Evolutionary conservation across 2,329 filamentous ascomycete species (phyloP).

Genomic region (Clarireedia monteithiana): DNA sequence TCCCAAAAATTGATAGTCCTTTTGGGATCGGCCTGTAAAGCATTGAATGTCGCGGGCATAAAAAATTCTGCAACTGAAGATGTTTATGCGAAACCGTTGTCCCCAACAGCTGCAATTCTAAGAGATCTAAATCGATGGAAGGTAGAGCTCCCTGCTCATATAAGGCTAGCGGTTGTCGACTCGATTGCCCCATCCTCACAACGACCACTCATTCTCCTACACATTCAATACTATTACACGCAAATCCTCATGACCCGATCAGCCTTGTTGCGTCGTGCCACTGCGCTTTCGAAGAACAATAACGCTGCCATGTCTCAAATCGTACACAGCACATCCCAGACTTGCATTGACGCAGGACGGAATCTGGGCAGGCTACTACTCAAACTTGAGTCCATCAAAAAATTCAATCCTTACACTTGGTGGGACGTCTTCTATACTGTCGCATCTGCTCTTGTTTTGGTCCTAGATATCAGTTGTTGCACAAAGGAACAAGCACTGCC

Average conservation of each 20-base stretch:
- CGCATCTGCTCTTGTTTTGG: neutral
- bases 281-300: neutral
- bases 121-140: conserved; percentile 34
- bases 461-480: neutral
- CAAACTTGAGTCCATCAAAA: neutral
- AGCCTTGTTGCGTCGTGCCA: neutral
- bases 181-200: neutral
- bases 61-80: conserved; percentile 23
- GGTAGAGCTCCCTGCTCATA: conserved; percentile 31
- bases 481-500: neutral
- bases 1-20: conserved; percentile 31
- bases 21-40: conserved; percentile 32
- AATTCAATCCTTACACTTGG: neutral
- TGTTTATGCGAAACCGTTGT: conserved; percentile 31
- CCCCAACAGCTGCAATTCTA: conserved; percentile 32
- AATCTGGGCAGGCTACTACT: neutral
- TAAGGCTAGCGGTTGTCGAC: conserved; percentile 12
- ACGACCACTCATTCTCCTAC: neutral
- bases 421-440: neutral
- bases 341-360: neutral
- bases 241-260: neutral
- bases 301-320: neutral
- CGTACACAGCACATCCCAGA: neutral
- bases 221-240: neutral
- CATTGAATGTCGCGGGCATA: conserved; percentile 26